A percentile compares a stretch with the other conserved stretches of the same genome.
phyloP scores from a whole-genome alignment of 2,329 filamentous ascomycete species.

The Penicillium capsulatum region DNA sequence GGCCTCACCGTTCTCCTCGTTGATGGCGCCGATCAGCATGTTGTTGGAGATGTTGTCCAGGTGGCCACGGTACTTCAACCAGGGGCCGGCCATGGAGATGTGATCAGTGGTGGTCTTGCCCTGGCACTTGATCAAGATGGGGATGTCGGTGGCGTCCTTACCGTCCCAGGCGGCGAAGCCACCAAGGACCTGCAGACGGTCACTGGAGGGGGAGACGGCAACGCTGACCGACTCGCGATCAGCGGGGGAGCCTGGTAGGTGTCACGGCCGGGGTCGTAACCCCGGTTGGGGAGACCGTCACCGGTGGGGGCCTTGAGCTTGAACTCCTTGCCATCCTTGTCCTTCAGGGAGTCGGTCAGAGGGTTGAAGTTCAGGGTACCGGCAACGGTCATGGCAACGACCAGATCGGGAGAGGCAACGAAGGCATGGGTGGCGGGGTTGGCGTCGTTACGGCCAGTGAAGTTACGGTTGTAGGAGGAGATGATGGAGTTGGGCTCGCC shows the following conservation, averaged over 20 bases:
- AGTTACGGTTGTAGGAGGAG: slow-evolving; percentile 99
- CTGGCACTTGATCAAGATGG: slow-evolving; percentile 92
- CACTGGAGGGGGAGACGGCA: slow-evolving; percentile 79
- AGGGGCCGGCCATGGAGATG: slow-evolving; percentile 92
- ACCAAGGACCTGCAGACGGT: slow-evolving; percentile 87
- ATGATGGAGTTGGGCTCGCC: slow-evolving; percentile 94
- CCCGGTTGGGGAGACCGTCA: slow-evolving; percentile 70
- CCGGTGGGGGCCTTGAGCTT: slow-evolving; percentile 75
- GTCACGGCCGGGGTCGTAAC: slow-evolving; percentile 86
- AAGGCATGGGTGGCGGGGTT: slow-evolving; percentile 94
- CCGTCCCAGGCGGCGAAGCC: slow-evolving; percentile 88
- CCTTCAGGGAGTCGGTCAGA: slow-evolving; percentile 84
- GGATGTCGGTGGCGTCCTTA: slow-evolving; percentile 78
- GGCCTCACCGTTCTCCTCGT: slow-evolving; percentile 90
- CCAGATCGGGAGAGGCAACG: slow-evolving; percentile 84
- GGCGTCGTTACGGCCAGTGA: slow-evolving; percentile 94
- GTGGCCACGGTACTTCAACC: slow-evolving; percentile 99
- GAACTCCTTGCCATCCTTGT: slow-evolving; percentile 96
- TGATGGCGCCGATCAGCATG: slow-evolving; percentile 94
- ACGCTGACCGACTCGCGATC: slow-evolving; percentile 72
- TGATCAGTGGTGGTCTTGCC: slow-evolving; percentile 97
- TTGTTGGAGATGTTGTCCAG: slow-evolving; percentile 97
- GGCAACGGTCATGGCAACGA: slow-evolving; percentile 79
- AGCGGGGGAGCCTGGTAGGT: slow-evolving; percentile 89
- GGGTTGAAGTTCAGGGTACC: slow-evolving; percentile 92